These are phyloP conservation scores for Lipomyces lipofer DNA, from an alignment of 805 yeast species.

Conservation along the genomic window DNA sequence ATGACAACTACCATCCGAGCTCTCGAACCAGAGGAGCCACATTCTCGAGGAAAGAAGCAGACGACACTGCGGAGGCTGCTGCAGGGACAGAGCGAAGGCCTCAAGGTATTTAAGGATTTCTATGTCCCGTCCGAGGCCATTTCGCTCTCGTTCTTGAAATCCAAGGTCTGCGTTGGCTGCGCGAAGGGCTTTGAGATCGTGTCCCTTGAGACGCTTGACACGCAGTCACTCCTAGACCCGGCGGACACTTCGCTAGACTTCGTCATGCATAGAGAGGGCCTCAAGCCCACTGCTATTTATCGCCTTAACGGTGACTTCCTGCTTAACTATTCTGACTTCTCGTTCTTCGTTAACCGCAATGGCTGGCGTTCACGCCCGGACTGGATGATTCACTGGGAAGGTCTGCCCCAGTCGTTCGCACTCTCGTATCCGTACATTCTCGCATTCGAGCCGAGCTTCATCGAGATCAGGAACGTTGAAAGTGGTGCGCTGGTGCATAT, in stretches of 20 bases:
- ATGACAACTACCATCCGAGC: slow-evolving; percentile 74
- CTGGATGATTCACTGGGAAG: slow-evolving; percentile 97
- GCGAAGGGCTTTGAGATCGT: slow-evolving; percentile 95
- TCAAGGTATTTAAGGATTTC: slow-evolving; percentile 74
- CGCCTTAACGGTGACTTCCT: slow-evolving; percentile 85
- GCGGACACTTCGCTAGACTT: slow-evolving; percentile 97
- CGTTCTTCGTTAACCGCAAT: slow-evolving; percentile 88
- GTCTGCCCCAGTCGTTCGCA: slow-evolving; percentile 88
- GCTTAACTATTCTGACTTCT: slow-evolving; percentile 86
- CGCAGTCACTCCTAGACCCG: slow-evolving; percentile 91
- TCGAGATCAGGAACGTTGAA: slow-evolving; percentile 90
- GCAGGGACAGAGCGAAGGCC: slow-evolving; percentile 54
- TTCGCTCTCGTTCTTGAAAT: slow-evolving; percentile 83
- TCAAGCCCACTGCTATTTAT: slow-evolving; percentile 89
- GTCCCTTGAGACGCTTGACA: slow-evolving; percentile 76
- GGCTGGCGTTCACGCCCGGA: slow-evolving; percentile 96
- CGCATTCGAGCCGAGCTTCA: slow-evolving; percentile 86
- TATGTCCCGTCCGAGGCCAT: slow-evolving; percentile 86
- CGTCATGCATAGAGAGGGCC: slow-evolving; percentile 76
- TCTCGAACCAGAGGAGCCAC: slow-evolving; percentile 84
- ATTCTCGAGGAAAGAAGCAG: slow-evolving; percentile 41
- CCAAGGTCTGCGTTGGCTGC: slow-evolving; percentile 91
- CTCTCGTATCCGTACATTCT: slow-evolving; percentile 90
- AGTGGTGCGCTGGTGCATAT: slow-evolving; percentile 82
- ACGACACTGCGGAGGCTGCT: slow-evolving; percentile 42